Conservation (phyloP, 352 stramenopile species). For the Plasmopara halstedii region DNA sequence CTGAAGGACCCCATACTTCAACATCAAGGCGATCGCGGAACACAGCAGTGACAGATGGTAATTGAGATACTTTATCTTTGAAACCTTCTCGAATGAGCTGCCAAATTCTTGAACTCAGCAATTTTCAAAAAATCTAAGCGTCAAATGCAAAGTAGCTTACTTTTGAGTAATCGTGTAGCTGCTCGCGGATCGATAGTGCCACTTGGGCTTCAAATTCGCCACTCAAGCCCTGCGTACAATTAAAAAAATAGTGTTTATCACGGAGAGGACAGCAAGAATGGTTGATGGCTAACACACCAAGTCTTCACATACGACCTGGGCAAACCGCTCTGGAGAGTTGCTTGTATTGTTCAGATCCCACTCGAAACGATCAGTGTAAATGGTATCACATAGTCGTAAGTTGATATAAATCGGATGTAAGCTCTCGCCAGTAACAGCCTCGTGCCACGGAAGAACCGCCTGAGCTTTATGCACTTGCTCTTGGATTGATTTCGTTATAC, state of each 20-base stretch:
- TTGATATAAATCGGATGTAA: constrained; percentile 79
- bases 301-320: constrained; percentile 55
- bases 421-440: constrained; percentile 45
- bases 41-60: constrained; percentile 43
- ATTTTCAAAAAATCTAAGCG: neutral
- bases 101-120: constrained; percentile 5
- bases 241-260: neutral
- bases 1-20: constrained; percentile 50
- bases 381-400: constrained; percentile 70
- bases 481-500: constrained; percentile 52
- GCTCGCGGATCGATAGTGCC: constrained; percentile 68
- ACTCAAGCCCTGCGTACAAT: constrained; percentile 40
- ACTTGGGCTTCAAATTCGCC: constrained; percentile 76
- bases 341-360: constrained; percentile 62
- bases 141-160: constrained; percentile 16
- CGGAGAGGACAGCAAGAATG: neutral
- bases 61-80: constrained; percentile 46
- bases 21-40: constrained; percentile 62
- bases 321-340: constrained; percentile 69
- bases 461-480: constrained; percentile 64
- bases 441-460: constrained; percentile 43
- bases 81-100: constrained; percentile 68
- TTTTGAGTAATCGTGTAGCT: constrained; percentile 66
- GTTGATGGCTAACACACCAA: constrained; percentile 28
- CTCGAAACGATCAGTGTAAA: constrained; percentile 78